Evolutionary conservation across 148 eudicot genomes (phyloP), one percentile per base, ranked within the genome.

Genomic region (Camellia japonica): DNA sequence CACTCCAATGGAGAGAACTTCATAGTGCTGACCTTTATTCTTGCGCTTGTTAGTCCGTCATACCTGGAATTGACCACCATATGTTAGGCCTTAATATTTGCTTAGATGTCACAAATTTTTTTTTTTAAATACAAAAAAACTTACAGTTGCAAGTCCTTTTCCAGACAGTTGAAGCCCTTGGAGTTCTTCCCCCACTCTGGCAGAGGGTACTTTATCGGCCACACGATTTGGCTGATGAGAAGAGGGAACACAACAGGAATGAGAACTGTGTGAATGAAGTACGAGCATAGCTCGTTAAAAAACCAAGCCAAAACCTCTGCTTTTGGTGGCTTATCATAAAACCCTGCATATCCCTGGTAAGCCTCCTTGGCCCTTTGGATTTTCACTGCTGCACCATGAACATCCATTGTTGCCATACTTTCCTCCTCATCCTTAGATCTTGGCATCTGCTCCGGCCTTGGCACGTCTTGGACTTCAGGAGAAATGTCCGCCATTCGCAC

Each of bases 211-310:
- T 73, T 81, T 43, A 83, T 82, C 9, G 43, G 3, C 1, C 70
- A 6, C 5, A 76, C 42, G 51, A 82, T 84, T 49, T 88, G 88
- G 81, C 90, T 86, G 54, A 88, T 84, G 38, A 88, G 82, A 44
- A 88, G 85, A 0, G 90, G 90, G 68, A 88, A 88, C 76, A 88
- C 72, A 56, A 88, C 81, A 16, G 90, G 88, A 70, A 88, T 62
- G 16, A 88, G 75, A 68, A 88, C 90, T 1, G 88, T 80, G 69
- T 88, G 90, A 73, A 86, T 74, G 49, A 86, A 88, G 68, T 86
- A 88, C 0, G 90, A 85, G 80, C 88, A 88, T 10, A 88, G 68
- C 38, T 77, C 90, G 62, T 88, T 84, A 2, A 88, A 80, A 14
- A 79, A 82, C 90, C 90, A 88, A 6, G 67, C 79, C 49, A 86